These are phyloP conservation scores for Colletotrichum siamense DNA, from an alignment of 2,329 filamentous ascomycete species.

Conservation along the genomic window DNA sequence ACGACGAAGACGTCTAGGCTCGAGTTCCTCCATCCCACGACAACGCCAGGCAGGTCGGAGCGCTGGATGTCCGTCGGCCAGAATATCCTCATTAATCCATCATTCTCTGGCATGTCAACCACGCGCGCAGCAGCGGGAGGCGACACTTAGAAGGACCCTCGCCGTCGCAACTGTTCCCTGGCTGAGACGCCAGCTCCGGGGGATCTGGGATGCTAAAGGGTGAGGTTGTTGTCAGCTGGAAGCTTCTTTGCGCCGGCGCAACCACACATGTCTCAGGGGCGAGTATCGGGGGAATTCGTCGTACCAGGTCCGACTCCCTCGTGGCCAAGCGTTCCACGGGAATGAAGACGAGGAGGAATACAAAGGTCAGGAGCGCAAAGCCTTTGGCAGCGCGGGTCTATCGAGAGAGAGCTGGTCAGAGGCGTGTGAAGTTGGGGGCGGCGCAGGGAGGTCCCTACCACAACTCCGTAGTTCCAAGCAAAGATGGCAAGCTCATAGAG, in stretches of 20 bases:
- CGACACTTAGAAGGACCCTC: constrained; percentile 85
- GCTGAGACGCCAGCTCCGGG: constrained; percentile 85
- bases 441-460: constrained; percentile 63
- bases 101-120: constrained; percentile 71
- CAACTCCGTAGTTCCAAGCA: constrained; percentile 97
- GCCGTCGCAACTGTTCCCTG: constrained; percentile 89
- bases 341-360: constrained; percentile 85
- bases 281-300: constrained; percentile 33
- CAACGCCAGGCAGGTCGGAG: constrained; percentile 78
- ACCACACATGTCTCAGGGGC: constrained; percentile 13
- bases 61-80: constrained; percentile 88
- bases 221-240: constrained; percentile 27
- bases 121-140: constrained; percentile 29
- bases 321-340: constrained; percentile 84
- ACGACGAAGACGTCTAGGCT: constrained; percentile 89
- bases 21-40: constrained; percentile 96
- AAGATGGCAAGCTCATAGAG: constrained; percentile 97
- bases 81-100: constrained; percentile 97
- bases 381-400: constrained; percentile 87
- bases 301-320: constrained; percentile 80
- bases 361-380: constrained; percentile 79
- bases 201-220: constrained; percentile 77
- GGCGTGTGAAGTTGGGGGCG: neutral
- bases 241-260: constrained; percentile 21
- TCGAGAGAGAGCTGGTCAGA: neutral